Base-by-base conservation (phyloP, 352 stramenopile species). In the Pythium coloratum region DNA sequence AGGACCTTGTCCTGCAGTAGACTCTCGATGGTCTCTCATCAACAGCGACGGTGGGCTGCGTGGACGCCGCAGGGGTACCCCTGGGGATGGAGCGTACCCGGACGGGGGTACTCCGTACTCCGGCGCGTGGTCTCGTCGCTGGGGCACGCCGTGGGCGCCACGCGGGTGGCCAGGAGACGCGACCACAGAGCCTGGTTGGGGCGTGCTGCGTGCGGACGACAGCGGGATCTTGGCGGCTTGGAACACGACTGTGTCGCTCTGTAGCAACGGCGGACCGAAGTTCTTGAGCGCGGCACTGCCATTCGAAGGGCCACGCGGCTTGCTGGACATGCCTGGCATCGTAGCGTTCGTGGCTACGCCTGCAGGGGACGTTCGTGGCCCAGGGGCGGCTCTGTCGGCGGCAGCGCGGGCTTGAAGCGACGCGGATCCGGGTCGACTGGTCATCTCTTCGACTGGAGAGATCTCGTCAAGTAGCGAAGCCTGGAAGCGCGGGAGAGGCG, bases 241-340 rank as follows among this genome's bases (percentile, higher is more conserved):
- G 68, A 90, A 90, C 24, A 90, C 79, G 32, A 90, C 76, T 0
- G 81, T 86, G 64, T 90, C 81, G 59, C 79, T 82, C 32, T 79
- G 71, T 47, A 89, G 60, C 36, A 66, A 72, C 30, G 72, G 66
- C 36, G 71, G 55, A 3, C 68, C 68, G 51, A 70, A 75, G 55
- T 66, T 63, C 38, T 69, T 69, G 32, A 60, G n/a, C 16, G 53
- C 7, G 13, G 10, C 10, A 2, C 24, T 47, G 20, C 34, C 26
- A n/a, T 20, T 20, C 1, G 40, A 13, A 13, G 59, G 14, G 2
- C 46, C 49, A n/a, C 56, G 59, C 46, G 16, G 46, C 46, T 53
- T 13, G 46, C 46, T 53, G 46, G 46, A n/a, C n/a, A 53, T 28
- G 5, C 6, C 46, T 30, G 16, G n/a, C 46, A 30, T 53, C 46